A percentile compares a stretch with the other conserved stretches of the same genome.
Evolutionary conservation across 176 grass and related monocot species (phyloP).

Genomic region (Elymus sibiricus): DNA sequence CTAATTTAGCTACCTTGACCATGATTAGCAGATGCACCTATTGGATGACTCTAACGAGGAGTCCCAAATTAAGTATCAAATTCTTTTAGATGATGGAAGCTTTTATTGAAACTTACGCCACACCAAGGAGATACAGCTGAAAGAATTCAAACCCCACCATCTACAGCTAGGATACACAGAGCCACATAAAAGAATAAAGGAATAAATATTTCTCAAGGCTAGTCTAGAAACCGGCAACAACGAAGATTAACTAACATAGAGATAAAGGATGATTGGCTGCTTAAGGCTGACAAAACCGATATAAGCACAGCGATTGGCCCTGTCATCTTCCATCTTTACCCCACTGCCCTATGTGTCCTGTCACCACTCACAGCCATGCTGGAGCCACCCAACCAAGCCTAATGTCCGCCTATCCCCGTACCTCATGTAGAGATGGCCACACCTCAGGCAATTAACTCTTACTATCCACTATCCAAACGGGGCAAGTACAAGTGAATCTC

Average conservation of each 20-base stretch:
- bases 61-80: not conserved
- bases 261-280: not conserved
- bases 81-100: not conserved
- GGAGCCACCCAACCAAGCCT: not conserved
- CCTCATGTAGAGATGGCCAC: not conserved
- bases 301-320: not conserved
- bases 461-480: not conserved
- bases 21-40: not conserved
- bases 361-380: not conserved
- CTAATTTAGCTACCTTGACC: not conserved
- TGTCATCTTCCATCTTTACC: not conserved
- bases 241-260: not conserved
- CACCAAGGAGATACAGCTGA: not conserved
- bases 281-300: not conserved
- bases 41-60: not conserved
- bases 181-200: not conserved
- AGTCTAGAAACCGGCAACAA: not conserved
- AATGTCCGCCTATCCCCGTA: not conserved
- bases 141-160: not conserved
- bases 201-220: not conserved
- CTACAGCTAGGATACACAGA: not conserved
- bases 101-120: not conserved
- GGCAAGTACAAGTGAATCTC: not conserved
- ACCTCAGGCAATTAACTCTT: not conserved
- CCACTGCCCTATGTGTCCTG: not conserved